Evolutionary conservation across 1,284 basidiomycete genomes (phyloP).

Genomic region (Fomes fomentarius): DNA sequence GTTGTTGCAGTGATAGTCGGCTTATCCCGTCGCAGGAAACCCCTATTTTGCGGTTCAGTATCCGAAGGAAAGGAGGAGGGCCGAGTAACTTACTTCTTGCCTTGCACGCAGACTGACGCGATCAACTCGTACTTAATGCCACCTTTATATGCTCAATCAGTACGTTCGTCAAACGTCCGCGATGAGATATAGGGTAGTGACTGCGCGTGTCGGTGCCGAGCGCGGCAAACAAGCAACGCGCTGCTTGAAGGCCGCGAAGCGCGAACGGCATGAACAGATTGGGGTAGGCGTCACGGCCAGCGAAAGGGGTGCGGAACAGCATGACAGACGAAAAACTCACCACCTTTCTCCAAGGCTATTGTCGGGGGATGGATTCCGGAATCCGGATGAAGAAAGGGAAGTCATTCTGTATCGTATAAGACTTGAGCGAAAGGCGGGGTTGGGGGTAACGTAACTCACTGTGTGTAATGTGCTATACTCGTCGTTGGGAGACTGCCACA

Average conservation of each 20-base stretch:
- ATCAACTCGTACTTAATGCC: constrained; percentile 86
- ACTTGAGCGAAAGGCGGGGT: neutral
- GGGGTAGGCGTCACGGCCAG: neutral
- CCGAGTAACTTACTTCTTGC: constrained; percentile 63
- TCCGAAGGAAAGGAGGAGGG: neutral
- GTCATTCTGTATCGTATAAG: constrained; percentile 50
- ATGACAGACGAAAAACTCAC: constrained; percentile 37
- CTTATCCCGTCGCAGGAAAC: constrained; percentile 76
- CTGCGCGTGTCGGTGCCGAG: no score
- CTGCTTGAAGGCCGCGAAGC: no score
- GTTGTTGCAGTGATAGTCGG: constrained; percentile 59
- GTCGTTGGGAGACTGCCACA: constrained; percentile 68
- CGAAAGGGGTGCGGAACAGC: no score
- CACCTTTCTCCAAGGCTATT: constrained; percentile 72
- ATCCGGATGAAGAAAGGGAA: constrained; percentile 85
- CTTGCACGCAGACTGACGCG: constrained; percentile 80
- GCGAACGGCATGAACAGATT: no score
- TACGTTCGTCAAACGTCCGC: no score
- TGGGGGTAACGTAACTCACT: constrained; percentile 47
- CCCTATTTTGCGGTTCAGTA: constrained; percentile 41
- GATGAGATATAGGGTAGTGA: no score
- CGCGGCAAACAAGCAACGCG: no score
- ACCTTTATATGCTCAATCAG: constrained; percentile 43
- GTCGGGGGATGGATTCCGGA: constrained; percentile 86
- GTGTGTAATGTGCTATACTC: constrained; percentile 72